A percentile compares a stretch with the other conserved stretches of the same genome.
phyloP scores from a whole-genome alignment of 495 filamentous ascomycete species.

The Neurospora discreta region DNA sequence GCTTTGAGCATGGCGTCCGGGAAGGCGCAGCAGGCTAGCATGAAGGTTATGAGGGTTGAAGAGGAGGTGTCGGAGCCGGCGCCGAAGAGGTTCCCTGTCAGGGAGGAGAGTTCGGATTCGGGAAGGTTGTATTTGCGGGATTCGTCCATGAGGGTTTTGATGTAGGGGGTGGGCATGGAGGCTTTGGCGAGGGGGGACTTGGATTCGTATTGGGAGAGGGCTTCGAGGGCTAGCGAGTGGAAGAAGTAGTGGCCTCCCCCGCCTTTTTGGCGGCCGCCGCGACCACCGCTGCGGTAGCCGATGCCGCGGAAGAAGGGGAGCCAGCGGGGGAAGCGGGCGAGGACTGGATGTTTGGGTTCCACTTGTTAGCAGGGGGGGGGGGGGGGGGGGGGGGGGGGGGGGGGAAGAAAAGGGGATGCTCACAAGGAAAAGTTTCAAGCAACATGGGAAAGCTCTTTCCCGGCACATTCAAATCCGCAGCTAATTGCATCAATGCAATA shows the following conservation, averaged over 20 bases:
- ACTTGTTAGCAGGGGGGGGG: slow-evolving; percentile 5
- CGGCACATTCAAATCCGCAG: slow-evolving; percentile 54
- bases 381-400: neutral
- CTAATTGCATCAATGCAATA: slow-evolving; percentile 52
- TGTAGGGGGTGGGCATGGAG: slow-evolving; percentile 38
- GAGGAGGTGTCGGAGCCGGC: slow-evolving; percentile 58
- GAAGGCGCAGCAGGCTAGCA: slow-evolving; percentile 49
- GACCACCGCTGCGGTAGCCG: slow-evolving; percentile 25
- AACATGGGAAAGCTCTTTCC: slow-evolving; percentile 52
- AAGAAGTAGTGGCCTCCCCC: slow-evolving; percentile 37
- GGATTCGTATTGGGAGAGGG: slow-evolving; percentile 30
- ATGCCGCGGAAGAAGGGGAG: slow-evolving; percentile 52
- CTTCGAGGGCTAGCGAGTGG: slow-evolving; percentile 45
- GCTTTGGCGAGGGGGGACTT: slow-evolving; percentile 29
- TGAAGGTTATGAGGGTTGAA: slow-evolving; percentile 49
- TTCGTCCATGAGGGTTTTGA: slow-evolving; percentile 42
- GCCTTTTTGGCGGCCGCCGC: slow-evolving; percentile 25
- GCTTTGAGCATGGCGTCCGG: slow-evolving; percentile 32
- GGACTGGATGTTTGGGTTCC: slow-evolving; percentile 28
- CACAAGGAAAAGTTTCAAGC: slow-evolving; percentile 46
- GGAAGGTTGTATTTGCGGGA: slow-evolving; percentile 38
- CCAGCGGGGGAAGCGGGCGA: slow-evolving; percentile 43
- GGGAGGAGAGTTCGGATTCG: slow-evolving; percentile 44
- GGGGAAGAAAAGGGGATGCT: slow-evolving; percentile 2
- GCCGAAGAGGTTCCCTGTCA: slow-evolving; percentile 53